Percentiles rank a stretch among this genome's conserved stretches.
Conservation (phyloP, 345 rosid genomes). For the Camelina hispida region DNA sequence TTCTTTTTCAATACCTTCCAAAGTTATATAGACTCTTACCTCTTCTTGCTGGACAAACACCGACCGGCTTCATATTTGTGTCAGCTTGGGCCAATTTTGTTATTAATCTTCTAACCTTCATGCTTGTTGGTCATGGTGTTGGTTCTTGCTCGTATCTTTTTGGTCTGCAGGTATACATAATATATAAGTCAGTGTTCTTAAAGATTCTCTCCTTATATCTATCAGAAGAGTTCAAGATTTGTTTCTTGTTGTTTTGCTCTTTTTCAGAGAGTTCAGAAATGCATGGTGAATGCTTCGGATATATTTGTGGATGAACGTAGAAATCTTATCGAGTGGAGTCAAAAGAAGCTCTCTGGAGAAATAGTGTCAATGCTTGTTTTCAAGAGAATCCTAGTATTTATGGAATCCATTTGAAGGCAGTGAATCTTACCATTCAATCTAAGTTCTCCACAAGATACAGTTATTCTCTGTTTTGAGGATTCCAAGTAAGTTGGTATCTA, state of each 20-base stretch:
- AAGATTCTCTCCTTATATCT: not conserved
- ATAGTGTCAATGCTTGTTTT: conserved; percentile 60
- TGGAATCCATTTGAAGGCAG: conserved; percentile 63
- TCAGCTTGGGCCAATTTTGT: conserved; percentile 66
- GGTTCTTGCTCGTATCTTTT: conserved; percentile 41
- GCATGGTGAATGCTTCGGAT: conserved; percentile 67
- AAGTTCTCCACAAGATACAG: conserved; percentile 58
- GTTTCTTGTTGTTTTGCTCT: not conserved
- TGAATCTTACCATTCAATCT: conserved; percentile 55
- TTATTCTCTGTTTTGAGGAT: conserved; percentile 90
- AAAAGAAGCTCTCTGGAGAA: conserved; percentile 40
- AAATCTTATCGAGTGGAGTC: conserved; percentile 58
- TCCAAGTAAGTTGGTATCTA: conserved; percentile 62
- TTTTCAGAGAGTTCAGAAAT: conserved; percentile 82
- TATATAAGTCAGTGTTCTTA: conserved; percentile 2
- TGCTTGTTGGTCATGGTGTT: too few relatives aligned
- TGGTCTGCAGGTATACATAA: conserved; percentile 70
- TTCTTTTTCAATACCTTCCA: conserved; percentile 77
- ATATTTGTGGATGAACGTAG: conserved; percentile 30
- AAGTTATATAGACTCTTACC: conserved; percentile 73
- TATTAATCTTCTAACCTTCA: too few relatives aligned
- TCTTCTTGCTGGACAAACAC: conserved; percentile 75
- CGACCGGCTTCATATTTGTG: conserved; percentile 81
- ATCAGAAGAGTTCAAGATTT: not conserved
- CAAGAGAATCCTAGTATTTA: conserved; percentile 48